Conservation (phyloP, 768 basidiomycete genomes). For the Leucogyrophana mollusca region DNA sequence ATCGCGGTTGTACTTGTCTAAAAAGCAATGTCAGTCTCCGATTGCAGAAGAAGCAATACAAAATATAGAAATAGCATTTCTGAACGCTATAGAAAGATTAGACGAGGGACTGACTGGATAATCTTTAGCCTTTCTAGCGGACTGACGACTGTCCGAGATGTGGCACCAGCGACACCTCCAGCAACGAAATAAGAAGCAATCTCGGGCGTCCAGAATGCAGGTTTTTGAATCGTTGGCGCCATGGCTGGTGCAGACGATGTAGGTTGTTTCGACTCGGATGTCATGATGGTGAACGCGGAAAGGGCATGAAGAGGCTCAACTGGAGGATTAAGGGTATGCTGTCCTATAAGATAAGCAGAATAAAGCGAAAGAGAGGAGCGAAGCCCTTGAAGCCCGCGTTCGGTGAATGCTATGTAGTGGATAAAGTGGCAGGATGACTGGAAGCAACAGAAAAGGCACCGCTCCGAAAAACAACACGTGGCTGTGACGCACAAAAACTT, state of each 20-base stretch:
- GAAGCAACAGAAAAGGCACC: no score
- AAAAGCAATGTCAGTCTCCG: slow-evolving; percentile 5
- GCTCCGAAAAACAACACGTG: no score
- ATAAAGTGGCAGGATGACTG: no score
- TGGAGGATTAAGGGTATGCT: slow-evolving; percentile 3
- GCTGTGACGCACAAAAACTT: no score
- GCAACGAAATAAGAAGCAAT: slow-evolving; percentile 52
- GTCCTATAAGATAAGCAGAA: not conserved
- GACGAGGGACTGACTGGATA: slow-evolving; percentile 69
- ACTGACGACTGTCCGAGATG: slow-evolving; percentile 88
- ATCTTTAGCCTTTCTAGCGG: slow-evolving; percentile 95
- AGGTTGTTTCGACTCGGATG: slow-evolving; percentile 7
- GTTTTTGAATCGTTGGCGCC: slow-evolving; percentile 22
- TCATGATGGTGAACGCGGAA: slow-evolving; percentile 2
- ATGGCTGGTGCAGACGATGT: slow-evolving; percentile 14
- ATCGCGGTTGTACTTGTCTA: slow-evolving; percentile 87
- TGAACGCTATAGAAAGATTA: not conserved
- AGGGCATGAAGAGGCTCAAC: slow-evolving; percentile 6
- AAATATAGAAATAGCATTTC: not conserved
- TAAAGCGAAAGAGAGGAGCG: slow-evolving; percentile 3
- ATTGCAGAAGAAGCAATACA: no score
- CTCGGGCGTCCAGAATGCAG: slow-evolving; percentile 29
- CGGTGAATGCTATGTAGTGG: no score
- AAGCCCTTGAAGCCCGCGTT: not conserved
- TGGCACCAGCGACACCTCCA: slow-evolving; percentile 55